Evolutionary conservation across 2,329 filamentous ascomycete genomes (phyloP), one percentile per base, ranked within the genome.

Genomic region (Xylaria sp.): DNA sequence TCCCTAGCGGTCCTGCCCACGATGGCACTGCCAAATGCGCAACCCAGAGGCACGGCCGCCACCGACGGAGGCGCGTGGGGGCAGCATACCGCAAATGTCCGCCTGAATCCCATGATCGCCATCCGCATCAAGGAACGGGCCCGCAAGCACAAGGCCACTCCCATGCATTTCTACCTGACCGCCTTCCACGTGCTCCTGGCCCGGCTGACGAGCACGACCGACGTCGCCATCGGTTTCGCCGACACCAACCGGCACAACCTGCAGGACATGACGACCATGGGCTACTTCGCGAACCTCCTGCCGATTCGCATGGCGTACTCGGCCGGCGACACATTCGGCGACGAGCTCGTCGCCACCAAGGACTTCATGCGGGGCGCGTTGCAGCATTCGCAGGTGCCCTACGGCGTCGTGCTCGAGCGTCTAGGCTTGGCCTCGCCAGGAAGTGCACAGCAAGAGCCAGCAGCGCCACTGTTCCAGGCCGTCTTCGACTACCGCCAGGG

Each of bases 401-500:
- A 86, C 59, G 81, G 86, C 49, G 74, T 82, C 0, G 67, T 88
- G 0, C 74, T 88, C 0, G 71, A 81, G 0, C 75, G 83, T 29
- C 74, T 87, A 1, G 73, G 77, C 2, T 74, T 84, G 1, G 81
- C 82, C 0, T 62, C 78, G 0, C 65, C 75, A 0, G 69, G 81
- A 56, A 80, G 68, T 36, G n/a, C n/a, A n/a, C n/a, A n/a, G n/a
- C n/a, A n/a, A n/a, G n/a, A n/a, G n/a, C n/a, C n/a, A n/a, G n/a
- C n/a, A n/a, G n/a, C n/a, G n/a, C 85, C 86, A 0, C 39, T 87
- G 0, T 87, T 86, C 75, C 86, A 88, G 70, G 78, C 75, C 0
- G 75, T 80, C 36, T 67, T 84, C 61, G 77, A 83, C 51, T 65
- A 65, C 13, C 59, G 66, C 27, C 49, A 58, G 1, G 55, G 55